A percentile compares a stretch with the other conserved stretches of the same genome.
phyloP scores from a whole-genome alignment of 2,329 filamentous ascomycete genomes.

The Fusarium paranaense region DNA sequence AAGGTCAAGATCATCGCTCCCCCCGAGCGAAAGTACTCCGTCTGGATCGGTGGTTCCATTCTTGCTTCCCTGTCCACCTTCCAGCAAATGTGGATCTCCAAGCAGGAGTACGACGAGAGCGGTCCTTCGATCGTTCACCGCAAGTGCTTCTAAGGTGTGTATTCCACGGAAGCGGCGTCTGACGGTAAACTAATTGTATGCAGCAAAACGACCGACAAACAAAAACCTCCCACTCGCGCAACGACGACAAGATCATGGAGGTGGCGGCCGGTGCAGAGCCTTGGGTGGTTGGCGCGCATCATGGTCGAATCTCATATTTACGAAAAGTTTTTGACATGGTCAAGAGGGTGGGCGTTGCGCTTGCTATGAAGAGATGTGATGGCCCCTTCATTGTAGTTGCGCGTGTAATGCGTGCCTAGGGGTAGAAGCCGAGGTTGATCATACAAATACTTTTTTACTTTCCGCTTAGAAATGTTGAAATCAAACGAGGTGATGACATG shows the following conservation, averaged over 20 bases:
- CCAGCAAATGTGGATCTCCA: slow-evolving; percentile 99
- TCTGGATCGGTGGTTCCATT: slow-evolving; percentile 99
- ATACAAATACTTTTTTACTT: slow-evolving; percentile 66
- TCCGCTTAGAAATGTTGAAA: slow-evolving; percentile 51
- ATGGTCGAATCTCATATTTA: slow-evolving; percentile 66
- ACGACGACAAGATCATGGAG: slow-evolving; percentile 58
- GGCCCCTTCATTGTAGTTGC: slow-evolving; percentile 63
- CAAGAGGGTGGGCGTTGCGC: slow-evolving; percentile 62
- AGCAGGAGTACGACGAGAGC: slow-evolving; percentile 99
- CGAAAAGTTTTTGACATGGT: slow-evolving; percentile 69
- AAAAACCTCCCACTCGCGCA: slow-evolving; percentile 50
- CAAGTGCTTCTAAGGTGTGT: slow-evolving; percentile 98
- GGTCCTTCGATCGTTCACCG: slow-evolving; percentile 99
- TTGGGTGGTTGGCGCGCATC: slow-evolving; percentile 60
- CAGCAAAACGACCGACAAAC: slow-evolving; percentile 48
- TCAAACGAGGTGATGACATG: slow-evolving; percentile 45
- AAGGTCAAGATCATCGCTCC: slow-evolving; percentile 99
- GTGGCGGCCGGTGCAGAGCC: slow-evolving; percentile 57
- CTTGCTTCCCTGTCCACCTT: slow-evolving; percentile 99
- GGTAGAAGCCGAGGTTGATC: slow-evolving; percentile 67
- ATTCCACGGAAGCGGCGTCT: background rate
- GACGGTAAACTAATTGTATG: slow-evolving; percentile 37
- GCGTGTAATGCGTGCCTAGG: slow-evolving; percentile 62
- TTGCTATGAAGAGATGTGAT: slow-evolving; percentile 60
- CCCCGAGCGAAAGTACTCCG: slow-evolving; percentile 99